phyloP scores from a whole-genome alignment of 148 eudicot species.

The Fagopyrum esculentum region DNA sequence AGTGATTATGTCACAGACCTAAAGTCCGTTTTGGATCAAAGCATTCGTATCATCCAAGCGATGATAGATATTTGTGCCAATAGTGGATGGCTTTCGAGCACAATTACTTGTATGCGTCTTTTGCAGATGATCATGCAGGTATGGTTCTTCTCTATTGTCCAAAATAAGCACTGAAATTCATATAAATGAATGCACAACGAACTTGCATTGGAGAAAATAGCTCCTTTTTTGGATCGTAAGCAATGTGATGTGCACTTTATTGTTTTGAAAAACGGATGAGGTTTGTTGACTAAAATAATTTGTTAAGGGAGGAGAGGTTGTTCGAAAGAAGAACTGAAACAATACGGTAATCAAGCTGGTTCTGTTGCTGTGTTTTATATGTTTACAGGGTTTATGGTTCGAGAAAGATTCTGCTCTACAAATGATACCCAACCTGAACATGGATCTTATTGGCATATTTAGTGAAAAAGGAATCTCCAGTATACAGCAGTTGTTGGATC shows the following conservation, averaged over 20 bases:
- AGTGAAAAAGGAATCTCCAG: slow-evolving; percentile 43
- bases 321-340: neutral
- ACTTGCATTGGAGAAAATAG: neutral
- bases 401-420: slow-evolving; percentile 55
- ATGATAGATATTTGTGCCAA: slow-evolving; percentile 98
- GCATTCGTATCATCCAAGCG: slow-evolving; percentile 96
- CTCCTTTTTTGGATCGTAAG: neutral
- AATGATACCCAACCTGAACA: slow-evolving; percentile 83
- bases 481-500: slow-evolving; percentile 65
- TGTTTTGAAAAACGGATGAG: neutral
- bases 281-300: neutral
- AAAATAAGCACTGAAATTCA: neutral
- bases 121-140: slow-evolving; percentile 85
- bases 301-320: neutral
- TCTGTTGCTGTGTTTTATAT: neutral
- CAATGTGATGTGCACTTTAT: neutral
- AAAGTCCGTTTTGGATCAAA: slow-evolving; percentile 95
- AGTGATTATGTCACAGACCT: slow-evolving; percentile 93
- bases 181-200: neutral
- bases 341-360: neutral
- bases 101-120: slow-evolving; percentile 87
- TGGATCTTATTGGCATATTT: slow-evolving; percentile 43
- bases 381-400: slow-evolving; percentile 76
- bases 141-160: neutral
- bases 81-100: slow-evolving; percentile 97